Evolutionary conservation across 306 rosid genomes (phyloP).

Genomic region (Herpetospermum pedunculosum): DNA sequence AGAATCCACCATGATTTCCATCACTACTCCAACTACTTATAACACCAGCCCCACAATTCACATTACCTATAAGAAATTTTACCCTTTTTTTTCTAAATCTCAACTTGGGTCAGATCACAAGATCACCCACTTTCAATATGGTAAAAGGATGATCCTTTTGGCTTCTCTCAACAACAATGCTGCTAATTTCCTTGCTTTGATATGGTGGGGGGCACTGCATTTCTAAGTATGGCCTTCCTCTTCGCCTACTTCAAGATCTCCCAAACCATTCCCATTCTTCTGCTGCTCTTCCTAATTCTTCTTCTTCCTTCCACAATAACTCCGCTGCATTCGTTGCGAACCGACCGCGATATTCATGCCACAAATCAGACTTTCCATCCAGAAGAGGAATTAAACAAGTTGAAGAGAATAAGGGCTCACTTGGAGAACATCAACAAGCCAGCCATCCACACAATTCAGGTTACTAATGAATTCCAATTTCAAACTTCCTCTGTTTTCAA

Average conservation of each 20-base stretch:
- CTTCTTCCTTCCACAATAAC: background rate
- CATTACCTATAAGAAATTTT: background rate
- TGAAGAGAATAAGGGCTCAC: conserved; percentile 5
- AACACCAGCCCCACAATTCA: conserved; percentile 29
- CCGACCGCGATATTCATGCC: background rate
- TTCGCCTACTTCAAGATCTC: conserved; percentile 2
- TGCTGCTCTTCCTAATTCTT: background rate
- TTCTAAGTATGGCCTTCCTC: conserved; percentile 37
- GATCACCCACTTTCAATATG: conserved; percentile 19
- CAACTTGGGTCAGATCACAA: too few relatives aligned
- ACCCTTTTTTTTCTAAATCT: too few relatives aligned
- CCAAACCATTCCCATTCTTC: background rate
- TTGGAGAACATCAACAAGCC: conserved; percentile 13
- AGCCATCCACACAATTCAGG: conserved; percentile 12
- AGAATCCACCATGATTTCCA: conserved; percentile 44
- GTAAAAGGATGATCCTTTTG: background rate
- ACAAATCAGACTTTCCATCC: conserved; percentile 13
- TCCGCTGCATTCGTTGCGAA: background rate
- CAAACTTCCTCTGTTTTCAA: background rate
- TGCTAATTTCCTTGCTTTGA: background rate
- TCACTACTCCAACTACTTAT: conserved; percentile 48
- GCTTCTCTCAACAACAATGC: background rate
- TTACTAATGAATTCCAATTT: background rate
- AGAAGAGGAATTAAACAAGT: conserved; percentile 3
- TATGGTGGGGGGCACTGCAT: conserved; percentile 22